phyloP scores from a whole-genome alignment of 1,139 yeast species.

The Trichomonascaceae sp. region DNA sequence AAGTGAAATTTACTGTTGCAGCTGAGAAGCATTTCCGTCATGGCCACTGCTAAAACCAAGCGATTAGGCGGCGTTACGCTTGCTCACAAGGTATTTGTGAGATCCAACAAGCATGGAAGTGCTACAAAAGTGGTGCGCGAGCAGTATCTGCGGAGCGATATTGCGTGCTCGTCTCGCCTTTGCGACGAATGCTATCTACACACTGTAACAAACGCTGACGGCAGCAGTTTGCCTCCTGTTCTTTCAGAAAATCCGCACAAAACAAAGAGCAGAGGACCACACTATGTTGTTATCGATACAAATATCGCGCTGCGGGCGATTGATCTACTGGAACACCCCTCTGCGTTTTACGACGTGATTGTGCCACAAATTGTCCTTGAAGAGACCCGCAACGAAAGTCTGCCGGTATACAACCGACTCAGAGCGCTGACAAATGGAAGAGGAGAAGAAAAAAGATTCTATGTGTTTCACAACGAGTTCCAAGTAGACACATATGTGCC shows the following conservation, averaged over 20 bases:
- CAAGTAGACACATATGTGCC: conserved; percentile 53
- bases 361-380: conserved; percentile 90
- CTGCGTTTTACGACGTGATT: conserved; percentile 77
- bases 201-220: conserved; percentile 29
- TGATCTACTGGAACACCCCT: conserved; percentile 68
- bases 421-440: conserved; percentile 51
- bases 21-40: too few species aligned
- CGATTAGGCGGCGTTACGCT: conserved; percentile 6
- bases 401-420: conserved; percentile 77
- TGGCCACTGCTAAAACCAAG: background rate
- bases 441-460: conserved; percentile 70
- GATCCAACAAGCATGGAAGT: conserved; percentile 71
- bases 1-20: too few species aligned
- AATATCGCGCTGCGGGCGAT: conserved; percentile 82
- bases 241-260: conserved; percentile 37
- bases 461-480: conserved; percentile 91
- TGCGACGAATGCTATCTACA: conserved; percentile 45
- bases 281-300: conserved; percentile 78
- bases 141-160: conserved; percentile 82
- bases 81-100: conserved; percentile 79
- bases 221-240: conserved; percentile 33
- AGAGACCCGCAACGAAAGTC: conserved; percentile 78
- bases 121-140: conserved; percentile 89
- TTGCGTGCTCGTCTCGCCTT: conserved; percentile 71
- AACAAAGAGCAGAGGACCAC: conserved; percentile 44